Base-by-base conservation (phyloP, 805 yeast species). In the Metschnikowia cubensis region DNA sequence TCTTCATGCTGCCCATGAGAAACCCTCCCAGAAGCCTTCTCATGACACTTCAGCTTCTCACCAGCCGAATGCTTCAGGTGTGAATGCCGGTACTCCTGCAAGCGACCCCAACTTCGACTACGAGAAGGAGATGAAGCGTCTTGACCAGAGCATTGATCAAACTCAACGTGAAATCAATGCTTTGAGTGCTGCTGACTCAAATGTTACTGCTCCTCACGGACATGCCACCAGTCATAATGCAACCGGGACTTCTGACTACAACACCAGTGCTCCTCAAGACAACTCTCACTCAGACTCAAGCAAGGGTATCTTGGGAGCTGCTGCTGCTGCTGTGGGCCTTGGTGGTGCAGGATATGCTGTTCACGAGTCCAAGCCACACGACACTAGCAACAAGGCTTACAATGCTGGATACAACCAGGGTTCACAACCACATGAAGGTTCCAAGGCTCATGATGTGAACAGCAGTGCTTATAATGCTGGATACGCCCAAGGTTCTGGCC, bases 111-210 rank as follows among this genome's bases (percentile, higher is more conserved):
- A 61, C 21, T 53, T 56, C 36, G 63, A 61, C 50, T 62, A 63
- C 53, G 62, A 61, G 6, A 48, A 52, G n/a, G 63, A 64, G 45
- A 47, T 63, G 38, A 48, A 52, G 48, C 57, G 56, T 34, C 59
- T 65, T 42, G 66, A 63, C 55, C 43, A 53, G 40, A 61, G 60
- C 49, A 63, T 65, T 25, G 61, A 55, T 31, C 49, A 54, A 22
- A 63, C 69, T 11, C 65, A 65, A 51, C 51, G 47, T 13, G 66
- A 65, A 42, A 60, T 64, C 17, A 62, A 60, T 17, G 51, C 50
- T 3, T 54, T 59, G 43, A 43, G 33, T 10, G 29, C 29, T 10
- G 29, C 29, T 8, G 29, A 25, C 11, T 10, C 29, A 11, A 25
- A 25, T 25, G 29, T 25, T 11, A 25, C 29, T 25, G 29, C 29